Conservation (phyloP, 768 basidiomycete species). For the Xerocomus spinulosus region DNA sequence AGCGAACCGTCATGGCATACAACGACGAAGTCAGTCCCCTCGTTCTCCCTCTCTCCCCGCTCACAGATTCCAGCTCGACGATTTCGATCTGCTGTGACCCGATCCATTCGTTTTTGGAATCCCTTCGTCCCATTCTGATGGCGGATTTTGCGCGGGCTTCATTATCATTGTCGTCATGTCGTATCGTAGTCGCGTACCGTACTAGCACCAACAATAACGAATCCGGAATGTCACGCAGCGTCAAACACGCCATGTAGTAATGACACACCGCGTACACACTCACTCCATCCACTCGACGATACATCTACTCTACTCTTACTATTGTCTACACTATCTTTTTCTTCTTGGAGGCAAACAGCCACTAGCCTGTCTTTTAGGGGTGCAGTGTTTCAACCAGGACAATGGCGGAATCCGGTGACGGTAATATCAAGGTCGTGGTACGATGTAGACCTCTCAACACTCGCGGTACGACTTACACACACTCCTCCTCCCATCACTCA, state of each 20-base stretch:
- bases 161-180: not conserved
- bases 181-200: too few species aligned
- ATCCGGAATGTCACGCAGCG: slow-evolving; percentile 20
- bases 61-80: slow-evolving; percentile 66
- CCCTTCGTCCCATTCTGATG: not conserved
- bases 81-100: slow-evolving; percentile 80
- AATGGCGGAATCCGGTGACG: slow-evolving; percentile 78
- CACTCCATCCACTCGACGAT: slow-evolving; percentile 7
- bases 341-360: slow-evolving; percentile 9
- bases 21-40: slow-evolving; percentile 80
- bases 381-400: slow-evolving; percentile 18
- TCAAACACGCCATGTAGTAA: slow-evolving; percentile 12
- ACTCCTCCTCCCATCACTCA: not conserved
- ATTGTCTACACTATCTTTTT: slow-evolving; percentile 7
- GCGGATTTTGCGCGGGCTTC: slow-evolving; percentile 1
- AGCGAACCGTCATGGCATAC: slow-evolving; percentile 92
- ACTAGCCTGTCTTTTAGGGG: slow-evolving; percentile 10
- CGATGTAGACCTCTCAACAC: slow-evolving; percentile 96
- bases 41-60: not conserved
- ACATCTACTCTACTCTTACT: slow-evolving; percentile 3
- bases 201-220: too few species aligned
- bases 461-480: slow-evolving; percentile 58
- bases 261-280: slow-evolving; percentile 6
- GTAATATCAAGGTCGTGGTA: slow-evolving; percentile 89
- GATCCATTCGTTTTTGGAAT: not conserved